Evolutionary conservation across 2,329 filamentous ascomycete species (phyloP), one percentile per base, ranked within the genome.

Genomic region (Chaetomium strumarium): DNA sequence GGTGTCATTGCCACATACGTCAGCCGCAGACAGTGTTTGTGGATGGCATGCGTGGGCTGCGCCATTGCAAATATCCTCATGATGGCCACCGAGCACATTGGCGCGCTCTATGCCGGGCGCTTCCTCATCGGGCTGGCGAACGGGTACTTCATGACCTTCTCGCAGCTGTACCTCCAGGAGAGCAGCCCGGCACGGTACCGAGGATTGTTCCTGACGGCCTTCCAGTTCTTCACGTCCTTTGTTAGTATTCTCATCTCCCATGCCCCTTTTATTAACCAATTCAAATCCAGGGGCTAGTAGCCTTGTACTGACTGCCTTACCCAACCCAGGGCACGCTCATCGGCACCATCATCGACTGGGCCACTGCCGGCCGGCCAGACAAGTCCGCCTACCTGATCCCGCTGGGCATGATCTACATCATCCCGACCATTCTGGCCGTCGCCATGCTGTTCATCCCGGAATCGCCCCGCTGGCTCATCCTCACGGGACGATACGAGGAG

Each of bases 61-160:
- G 71, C 68, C 55, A 64, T 76, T 3, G 69, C 77, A 14, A 80
- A 80, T 56, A 67, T 79, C 16, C 70, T 81, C 59, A 81, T 81
- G 78, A 81, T 81, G 76, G 70, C 73, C 3, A 79, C 76, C 0
- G 72, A 69, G 7, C 63, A 68, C 51, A 79, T 83, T 36, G 75
- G 70, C 14, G 76, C 72, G 1, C 72, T 83, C 5, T 81, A 83
- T 52, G 70, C 72, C 20, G 79, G 76, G 10, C 73, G 79, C 36
- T 64, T 81, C 7, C 62, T 81, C 14, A 77, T 81, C 51, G 79
- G 79, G 2, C 53, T 81, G 5, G 75, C 77, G 6, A 81, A 81
- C 59, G 78, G 78, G 3, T 74, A 79, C 59, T 75, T 80, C 62
- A 78, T 80, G 76, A 80, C 76, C 1, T 80, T 66, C 17, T 65